Base-by-base conservation (phyloP, 1,284 basidiomycete genomes). In the Xerocomus amazonicus region DNA sequence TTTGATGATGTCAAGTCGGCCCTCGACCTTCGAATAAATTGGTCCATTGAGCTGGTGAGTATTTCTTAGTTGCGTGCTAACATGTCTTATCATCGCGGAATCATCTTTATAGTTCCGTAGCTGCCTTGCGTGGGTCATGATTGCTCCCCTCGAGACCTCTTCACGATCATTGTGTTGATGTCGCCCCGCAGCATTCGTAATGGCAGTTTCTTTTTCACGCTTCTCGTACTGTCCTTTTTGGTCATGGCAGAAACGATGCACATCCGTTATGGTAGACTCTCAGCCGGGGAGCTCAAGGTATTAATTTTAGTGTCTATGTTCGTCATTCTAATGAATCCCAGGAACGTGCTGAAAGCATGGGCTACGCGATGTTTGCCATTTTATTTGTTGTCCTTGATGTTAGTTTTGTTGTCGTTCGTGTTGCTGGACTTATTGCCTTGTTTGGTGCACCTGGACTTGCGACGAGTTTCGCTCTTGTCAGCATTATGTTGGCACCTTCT, bases 21-120 rank as follows among this genome's bases (percentile, higher is more conserved):
- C 32, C 38, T 61, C 43, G 52, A 61, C 4, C 45, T 59, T 9
- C 45, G 56, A 2, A 60, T 29, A 3, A 37, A 49, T 17, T 58
- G 61, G 61, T 60, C 63, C 2, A 62, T 65, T 4, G 63, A 60
- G 4, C 35, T 59, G 0, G 60, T 62, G 16, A 53, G 63, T 17
- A 33, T 8, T 4, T 9, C 43, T 29, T 3, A 14, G 14, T 27
- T 13, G 17, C 29, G 2, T 3, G 9, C 10, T 26, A 10, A 34
- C 27, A 9, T 9, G 1, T 31, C 52, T 57, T 16, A 29, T 23
- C 19, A 23, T 23, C 19, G 19, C 33, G 13, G 14, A 4, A 33
- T 9, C 38, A 8, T 3, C 28, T 47, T 57, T 4, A 16, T 17
- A 66, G 63, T 63, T 61, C 28, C 63, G 58, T 8, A 62, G 49